phyloP scores from a whole-genome alignment of 495 filamentous ascomycete genomes.

The Xylona heveae region DNA sequence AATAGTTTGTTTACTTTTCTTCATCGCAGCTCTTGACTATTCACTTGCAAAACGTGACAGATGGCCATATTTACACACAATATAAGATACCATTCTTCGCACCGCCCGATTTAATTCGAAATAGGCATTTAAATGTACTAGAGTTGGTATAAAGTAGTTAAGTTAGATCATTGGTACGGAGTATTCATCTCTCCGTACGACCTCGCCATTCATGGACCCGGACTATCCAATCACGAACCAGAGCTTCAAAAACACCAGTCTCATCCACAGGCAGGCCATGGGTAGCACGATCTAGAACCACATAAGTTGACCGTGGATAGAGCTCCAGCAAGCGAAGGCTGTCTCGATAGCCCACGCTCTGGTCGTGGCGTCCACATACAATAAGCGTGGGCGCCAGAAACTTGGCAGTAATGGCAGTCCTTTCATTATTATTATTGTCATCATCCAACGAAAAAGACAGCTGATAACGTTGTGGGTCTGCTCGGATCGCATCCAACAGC shows the following conservation, averaged over 20 bases:
- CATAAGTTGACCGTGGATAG: conserved; percentile 15
- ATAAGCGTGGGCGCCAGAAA: conserved; percentile 15
- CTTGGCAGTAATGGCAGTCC: too few species aligned
- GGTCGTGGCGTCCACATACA: conserved; percentile 14
- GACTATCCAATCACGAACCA: conserved; percentile 14
- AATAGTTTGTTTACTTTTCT: too few species aligned
- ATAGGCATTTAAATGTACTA: too few species aligned
- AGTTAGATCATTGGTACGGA: too few species aligned
- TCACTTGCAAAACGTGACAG: too few species aligned
- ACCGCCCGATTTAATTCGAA: too few species aligned
- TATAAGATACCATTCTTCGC: too few species aligned
- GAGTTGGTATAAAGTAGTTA: too few species aligned
- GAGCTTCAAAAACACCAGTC: conserved; percentile 13
- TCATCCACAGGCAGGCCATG: conserved; percentile 17
- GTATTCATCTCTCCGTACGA: conserved; percentile 5
- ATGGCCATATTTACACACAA: too few species aligned
- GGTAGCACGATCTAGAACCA: conserved; percentile 14
- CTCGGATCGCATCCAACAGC: conserved; percentile 14
- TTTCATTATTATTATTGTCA: too few species aligned
- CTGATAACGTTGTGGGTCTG: conserved; percentile 12
- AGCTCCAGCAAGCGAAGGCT: conserved; percentile 15
- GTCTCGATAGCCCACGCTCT: conserved; percentile 15
- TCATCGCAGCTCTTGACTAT: too few species aligned
- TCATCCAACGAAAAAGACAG: conserved; percentile 10
- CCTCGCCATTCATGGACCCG: conserved; percentile 12